Percentiles rank a stretch among this genome's conserved stretches.
Conservation (phyloP, 2,329 filamentous ascomycete species). For the Simplicillium sp. region DNA sequence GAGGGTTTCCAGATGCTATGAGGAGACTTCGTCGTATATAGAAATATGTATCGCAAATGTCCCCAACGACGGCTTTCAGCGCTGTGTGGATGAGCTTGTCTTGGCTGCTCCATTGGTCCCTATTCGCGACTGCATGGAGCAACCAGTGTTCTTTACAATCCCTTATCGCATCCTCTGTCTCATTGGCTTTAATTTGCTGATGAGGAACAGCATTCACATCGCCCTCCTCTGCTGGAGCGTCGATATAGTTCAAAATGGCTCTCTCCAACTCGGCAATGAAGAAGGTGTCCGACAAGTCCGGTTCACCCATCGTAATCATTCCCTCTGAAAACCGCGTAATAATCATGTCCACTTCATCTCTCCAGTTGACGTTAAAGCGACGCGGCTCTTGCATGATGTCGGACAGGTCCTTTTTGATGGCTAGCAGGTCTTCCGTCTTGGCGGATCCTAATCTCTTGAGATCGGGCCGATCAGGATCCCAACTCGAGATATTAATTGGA, state of each 20-base stretch:
- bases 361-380: slow-evolving; percentile 47
- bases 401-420: slow-evolving; percentile 33
- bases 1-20: slow-evolving; percentile 6
- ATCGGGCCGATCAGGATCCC: slow-evolving; percentile 19
- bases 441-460: slow-evolving; percentile 22
- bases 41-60: slow-evolving; percentile 7
- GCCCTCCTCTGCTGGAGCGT: slow-evolving; percentile 20
- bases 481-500: slow-evolving; percentile 37
- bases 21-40: neutral
- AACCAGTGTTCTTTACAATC: slow-evolving; percentile 3
- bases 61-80: slow-evolving; percentile 1
- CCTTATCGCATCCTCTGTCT: neutral
- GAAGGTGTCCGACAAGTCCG: slow-evolving; percentile 13
- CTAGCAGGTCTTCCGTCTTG: slow-evolving; percentile 17
- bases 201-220: no score
- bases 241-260: slow-evolving; percentile 32
- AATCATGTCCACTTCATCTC: slow-evolving; percentile 55
- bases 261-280: slow-evolving; percentile 26
- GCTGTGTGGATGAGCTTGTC: slow-evolving; percentile 4
- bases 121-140: neutral
- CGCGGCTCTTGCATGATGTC: slow-evolving; percentile 25
- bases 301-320: slow-evolving; percentile 30
- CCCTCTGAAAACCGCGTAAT: slow-evolving; percentile 50
- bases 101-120: slow-evolving; percentile 1
- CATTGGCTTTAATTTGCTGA: no score